Conservation (phyloP, 139 green algal species). For the Tetradesmus obliquus region DNA sequence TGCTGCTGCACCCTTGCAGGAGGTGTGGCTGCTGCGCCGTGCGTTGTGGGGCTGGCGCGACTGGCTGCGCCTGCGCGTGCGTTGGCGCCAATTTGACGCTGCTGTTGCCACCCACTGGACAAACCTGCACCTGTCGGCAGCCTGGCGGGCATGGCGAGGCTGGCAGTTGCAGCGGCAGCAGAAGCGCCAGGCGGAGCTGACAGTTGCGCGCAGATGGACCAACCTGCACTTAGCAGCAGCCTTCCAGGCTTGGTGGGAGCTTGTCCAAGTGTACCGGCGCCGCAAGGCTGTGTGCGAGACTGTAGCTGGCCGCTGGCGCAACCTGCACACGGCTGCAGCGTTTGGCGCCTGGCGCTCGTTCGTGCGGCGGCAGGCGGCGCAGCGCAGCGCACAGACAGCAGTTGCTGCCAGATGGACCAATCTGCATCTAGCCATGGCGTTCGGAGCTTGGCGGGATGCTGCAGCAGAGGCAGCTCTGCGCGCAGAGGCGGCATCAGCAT, state of each 20-base stretch:
- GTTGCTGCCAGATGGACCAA: slow-evolving; percentile 17
- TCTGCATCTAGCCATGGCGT: slow-evolving; percentile 25
- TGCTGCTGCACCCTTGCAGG: not conserved
- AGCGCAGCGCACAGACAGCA: not conserved
- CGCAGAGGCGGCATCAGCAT: slow-evolving; percentile 3
- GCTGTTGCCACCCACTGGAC: slow-evolving; percentile 3
- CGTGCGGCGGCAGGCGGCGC: not conserved
- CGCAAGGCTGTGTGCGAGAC: not conserved
- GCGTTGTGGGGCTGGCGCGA: not conserved
- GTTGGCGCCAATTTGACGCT: not conserved
- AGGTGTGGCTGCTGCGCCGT: not conserved
- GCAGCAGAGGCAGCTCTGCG: not conserved
- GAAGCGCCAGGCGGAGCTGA: not conserved
- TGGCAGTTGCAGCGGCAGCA: not conserved
- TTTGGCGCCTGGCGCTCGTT: slow-evolving; percentile 18
- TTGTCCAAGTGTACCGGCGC: not conserved
- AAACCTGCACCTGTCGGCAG: slow-evolving; percentile 37
- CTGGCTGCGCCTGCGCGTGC: not conserved
- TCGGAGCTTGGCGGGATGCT: slow-evolving; percentile 20
- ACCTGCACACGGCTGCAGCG: slow-evolving; percentile 34
- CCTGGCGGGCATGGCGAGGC: slow-evolving; percentile 21
- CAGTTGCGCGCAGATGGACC: not conserved
- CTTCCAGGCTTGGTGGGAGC: slow-evolving; percentile 23
- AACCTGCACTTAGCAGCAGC: slow-evolving; percentile 41
- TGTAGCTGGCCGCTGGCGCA: slow-evolving; percentile 27